These are phyloP conservation scores for Monilinia aucupariae DNA, from an alignment of 2,329 filamentous ascomycete genomes.

Conservation along the genomic window DNA sequence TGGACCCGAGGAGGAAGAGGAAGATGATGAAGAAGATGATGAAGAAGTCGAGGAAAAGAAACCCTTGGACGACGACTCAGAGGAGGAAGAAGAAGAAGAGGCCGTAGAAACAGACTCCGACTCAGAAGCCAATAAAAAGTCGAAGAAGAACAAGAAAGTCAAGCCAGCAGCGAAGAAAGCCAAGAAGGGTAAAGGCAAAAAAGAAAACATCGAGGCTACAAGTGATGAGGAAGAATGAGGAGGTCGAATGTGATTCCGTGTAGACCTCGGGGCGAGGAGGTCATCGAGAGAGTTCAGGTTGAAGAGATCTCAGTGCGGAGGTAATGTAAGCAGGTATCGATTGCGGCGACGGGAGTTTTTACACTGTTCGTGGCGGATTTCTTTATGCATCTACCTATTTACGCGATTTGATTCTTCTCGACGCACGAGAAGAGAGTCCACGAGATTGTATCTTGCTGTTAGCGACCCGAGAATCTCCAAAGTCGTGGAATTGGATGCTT, in stretches of 20 bases:
- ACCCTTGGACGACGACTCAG: neutral
- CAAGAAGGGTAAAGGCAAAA: conserved; percentile 38
- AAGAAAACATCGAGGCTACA: conserved; percentile 58
- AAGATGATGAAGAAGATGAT: neutral
- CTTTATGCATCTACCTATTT: neutral
- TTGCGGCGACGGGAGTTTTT: neutral
- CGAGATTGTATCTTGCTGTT: neutral
- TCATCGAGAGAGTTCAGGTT: neutral
- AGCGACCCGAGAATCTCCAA: neutral
- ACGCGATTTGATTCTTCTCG: neutral
- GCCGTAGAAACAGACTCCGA: conserved; percentile 1
- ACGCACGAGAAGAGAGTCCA: neutral
- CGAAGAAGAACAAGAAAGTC: neutral
- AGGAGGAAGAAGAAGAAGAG: neutral
- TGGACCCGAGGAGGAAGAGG: conserved; percentile 24
- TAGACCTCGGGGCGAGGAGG: no score
- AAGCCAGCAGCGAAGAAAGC: conserved; percentile 35
- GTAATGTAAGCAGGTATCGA: neutral
- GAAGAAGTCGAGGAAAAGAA: conserved; percentile 8
- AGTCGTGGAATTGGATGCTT: neutral
- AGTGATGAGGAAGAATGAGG: conserved; percentile 53
- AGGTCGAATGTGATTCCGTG: neutral
- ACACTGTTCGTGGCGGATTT: neutral
- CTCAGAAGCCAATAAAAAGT: neutral
- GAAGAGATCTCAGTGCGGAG: neutral